A percentile compares a stretch with the other conserved stretches of the same genome.
Conservation (phyloP, 495 filamentous ascomycete genomes). For the Xylaria scruposa region DNA sequence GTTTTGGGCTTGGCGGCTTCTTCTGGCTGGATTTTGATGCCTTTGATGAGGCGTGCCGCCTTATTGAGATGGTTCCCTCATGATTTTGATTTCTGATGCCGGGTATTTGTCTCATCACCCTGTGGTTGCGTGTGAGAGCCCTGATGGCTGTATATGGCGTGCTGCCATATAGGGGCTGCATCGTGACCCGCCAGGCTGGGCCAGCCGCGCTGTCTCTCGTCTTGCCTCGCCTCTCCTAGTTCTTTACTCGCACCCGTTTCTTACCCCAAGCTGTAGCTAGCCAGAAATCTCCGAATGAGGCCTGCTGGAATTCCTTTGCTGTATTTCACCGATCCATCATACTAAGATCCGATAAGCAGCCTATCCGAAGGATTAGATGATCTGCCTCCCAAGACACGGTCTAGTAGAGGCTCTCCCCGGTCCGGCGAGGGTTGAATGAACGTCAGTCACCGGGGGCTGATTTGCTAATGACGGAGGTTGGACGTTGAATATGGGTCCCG, state of each 20-base stretch:
- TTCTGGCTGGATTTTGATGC: background rate
- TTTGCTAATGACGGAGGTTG: conserved; percentile 9
- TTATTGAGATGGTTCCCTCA: background rate
- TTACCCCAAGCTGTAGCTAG: background rate
- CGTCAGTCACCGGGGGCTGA: background rate
- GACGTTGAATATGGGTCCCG: conserved; percentile 28
- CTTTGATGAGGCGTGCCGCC: conserved; percentile 19
- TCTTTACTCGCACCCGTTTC: background rate
- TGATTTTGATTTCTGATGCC: background rate
- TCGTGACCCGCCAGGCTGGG: conserved; percentile 27
- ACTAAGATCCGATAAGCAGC: background rate
- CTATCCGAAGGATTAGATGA: background rate
- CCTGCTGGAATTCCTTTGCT: background rate
- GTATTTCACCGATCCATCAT: conserved; percentile 20
- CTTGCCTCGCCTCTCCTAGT: background rate
- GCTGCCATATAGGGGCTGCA: conserved; percentile 29
- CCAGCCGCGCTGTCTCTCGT: background rate
- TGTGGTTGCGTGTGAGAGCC: conserved; percentile 21
- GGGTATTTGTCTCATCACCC: background rate
- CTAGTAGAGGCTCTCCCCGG: background rate
- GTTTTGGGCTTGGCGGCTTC: conserved; percentile 14
- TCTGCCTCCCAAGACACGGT: background rate
- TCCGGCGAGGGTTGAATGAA: background rate
- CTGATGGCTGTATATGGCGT: conserved; percentile 19
- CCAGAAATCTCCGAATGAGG: background rate